Evolutionary conservation across 1,284 basidiomycete genomes (phyloP), one percentile per base, ranked within the genome.

Genomic region (Cutaneotrichosporon curvatum): DNA sequence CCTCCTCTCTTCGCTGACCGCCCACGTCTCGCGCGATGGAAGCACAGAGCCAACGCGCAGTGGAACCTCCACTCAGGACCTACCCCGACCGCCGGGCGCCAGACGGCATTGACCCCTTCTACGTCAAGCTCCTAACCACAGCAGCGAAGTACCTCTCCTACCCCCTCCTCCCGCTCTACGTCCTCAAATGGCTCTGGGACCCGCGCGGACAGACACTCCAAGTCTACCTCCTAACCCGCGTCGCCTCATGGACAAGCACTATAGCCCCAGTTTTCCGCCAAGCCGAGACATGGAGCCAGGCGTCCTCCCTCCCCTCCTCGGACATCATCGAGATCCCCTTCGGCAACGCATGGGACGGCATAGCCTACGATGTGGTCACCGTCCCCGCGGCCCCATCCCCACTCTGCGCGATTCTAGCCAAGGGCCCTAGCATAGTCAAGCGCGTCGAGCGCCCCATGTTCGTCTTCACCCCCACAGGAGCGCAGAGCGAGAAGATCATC

Each of bases 401-500:
- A 12, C 31, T 33, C 34, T 33, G 34, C 18, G 16, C 3, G 3
- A 18, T 1, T 5, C 25, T 25, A 12, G 42, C 42, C 12, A 16
- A 34, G 21, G 34, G 34, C 4, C 42, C 42, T 8, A n/a, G 20
- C 6, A 20, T 16, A 8, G 35, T 43, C 5, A 14, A 32, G 30
- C 25, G 25, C 7, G 19, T 43, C 22, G 21, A 39, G 23, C 32
- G 42, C 16, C 47, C 47, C 2, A 35, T 36, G 10, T 48, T 35
- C 31, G n/a, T 43, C 31, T 14, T 48, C 30, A 39, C 41, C 2
- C 47, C 47, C 2, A 11, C 30, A 10, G 40, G 43, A 7, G 35
- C 28, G 20, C 10, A 6, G 16, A 51, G 45, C 6, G 61, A 60
- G 30, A 54, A 48, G 48, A 47, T 58, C 7, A 50, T 62, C n/a